Conservation (phyloP, 177 flowering plant species). For the Telopea speciosissima region DNA sequence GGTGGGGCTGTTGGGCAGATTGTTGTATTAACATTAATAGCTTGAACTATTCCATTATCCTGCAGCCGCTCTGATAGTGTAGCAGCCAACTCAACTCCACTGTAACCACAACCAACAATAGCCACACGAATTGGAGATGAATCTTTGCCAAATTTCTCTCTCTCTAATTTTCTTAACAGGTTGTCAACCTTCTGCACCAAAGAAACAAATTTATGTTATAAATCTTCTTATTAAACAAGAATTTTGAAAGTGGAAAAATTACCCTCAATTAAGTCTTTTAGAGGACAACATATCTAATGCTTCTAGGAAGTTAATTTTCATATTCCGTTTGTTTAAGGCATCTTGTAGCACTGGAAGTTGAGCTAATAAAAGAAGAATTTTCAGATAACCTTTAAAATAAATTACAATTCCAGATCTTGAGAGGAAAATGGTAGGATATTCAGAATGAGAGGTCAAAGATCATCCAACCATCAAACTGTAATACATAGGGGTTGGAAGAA, state of each 20-base stretch:
- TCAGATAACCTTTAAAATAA: too few relatives aligned
- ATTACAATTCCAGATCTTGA: too few relatives aligned
- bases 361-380: too few relatives aligned
- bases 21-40: conserved; percentile 59
- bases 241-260: too few relatives aligned
- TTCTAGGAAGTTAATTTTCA: too few relatives aligned
- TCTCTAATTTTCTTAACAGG: conserved; percentile 54
- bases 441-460: too few relatives aligned
- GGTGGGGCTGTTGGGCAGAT: conserved; percentile 80
- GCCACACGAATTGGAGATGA: conserved; percentile 52
- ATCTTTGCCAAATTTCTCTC: conserved; percentile 54
- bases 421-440: too few relatives aligned
- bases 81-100: conserved; percentile 97
- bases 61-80: conserved; percentile 79
- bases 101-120: conserved; percentile 93
- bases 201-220: background rate
- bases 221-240: background rate
- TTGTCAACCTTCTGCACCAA: conserved; percentile 62
- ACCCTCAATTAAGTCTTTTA: background rate
- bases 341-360: too few relatives aligned
- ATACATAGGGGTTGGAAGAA: too few relatives aligned
- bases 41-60: conserved; percentile 70
- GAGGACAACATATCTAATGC: too few relatives aligned
- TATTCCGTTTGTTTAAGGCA: too few relatives aligned
- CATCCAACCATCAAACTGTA: too few relatives aligned